Percentiles rank a stretch among this genome's conserved stretches.
These are phyloP conservation scores for Pseudofabraea citricarpa DNA, from an alignment of 2,329 filamentous ascomycete genomes.

Conservation along the genomic window DNA sequence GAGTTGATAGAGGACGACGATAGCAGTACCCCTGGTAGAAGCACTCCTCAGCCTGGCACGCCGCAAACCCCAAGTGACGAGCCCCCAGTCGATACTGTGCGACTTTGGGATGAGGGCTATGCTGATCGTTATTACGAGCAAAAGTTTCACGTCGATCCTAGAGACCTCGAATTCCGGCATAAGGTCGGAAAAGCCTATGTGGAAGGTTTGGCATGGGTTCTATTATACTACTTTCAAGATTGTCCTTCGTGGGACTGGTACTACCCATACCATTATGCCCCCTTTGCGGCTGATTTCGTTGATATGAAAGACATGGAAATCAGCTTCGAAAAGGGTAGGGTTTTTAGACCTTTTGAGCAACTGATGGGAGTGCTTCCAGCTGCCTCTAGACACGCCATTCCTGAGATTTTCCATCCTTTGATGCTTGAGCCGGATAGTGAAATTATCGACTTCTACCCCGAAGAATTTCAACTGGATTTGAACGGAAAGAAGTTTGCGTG, in stretches of 20 bases:
- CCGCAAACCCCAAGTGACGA: constrained; percentile 49
- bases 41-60: constrained; percentile 47
- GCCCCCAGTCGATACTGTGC: constrained; percentile 72
- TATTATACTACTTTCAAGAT: constrained; percentile 96
- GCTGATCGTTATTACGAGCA: constrained; percentile 94
- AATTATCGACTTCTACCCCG: constrained; percentile 96
- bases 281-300: constrained; percentile 92
- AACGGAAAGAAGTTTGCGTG: constrained; percentile 99
- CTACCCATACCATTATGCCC: constrained; percentile 97
- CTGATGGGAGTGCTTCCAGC: constrained; percentile 97
- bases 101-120: constrained; percentile 93
- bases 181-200: constrained; percentile 89
- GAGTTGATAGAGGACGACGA: constrained; percentile 59
- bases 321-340: constrained; percentile 75
- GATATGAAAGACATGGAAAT: constrained; percentile 75
- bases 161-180: constrained; percentile 80
- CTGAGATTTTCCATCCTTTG: constrained; percentile 79
- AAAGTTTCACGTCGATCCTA: constrained; percentile 82
- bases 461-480: constrained; percentile 86
- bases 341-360: constrained; percentile 92
- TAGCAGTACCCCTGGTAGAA: constrained; percentile 53
- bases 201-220: constrained; percentile 90
- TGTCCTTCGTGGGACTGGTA: constrained; percentile 99
- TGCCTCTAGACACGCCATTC: constrained; percentile 86
- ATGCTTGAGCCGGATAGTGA: constrained; percentile 87